A percentile compares a stretch with the other conserved stretches of the same genome.
Conservation (phyloP, 2,329 filamentous ascomycete genomes). For the Fusarium sp. region DNA sequence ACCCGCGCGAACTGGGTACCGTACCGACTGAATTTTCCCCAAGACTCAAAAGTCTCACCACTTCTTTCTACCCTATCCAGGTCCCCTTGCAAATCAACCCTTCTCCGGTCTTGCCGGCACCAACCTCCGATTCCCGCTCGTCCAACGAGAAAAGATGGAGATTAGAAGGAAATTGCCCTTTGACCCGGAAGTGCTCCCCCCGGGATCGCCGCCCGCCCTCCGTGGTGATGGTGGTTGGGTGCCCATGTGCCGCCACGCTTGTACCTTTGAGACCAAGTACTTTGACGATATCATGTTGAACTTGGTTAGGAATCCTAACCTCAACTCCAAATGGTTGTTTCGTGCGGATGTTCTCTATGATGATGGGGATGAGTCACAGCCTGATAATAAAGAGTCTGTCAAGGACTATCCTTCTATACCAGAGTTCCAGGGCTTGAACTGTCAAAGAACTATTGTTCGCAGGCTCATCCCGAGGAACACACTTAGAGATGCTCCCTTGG, state of each 20-base stretch:
- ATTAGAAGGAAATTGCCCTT: slow-evolving; percentile 42
- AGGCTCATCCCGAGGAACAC: slow-evolving; percentile 86
- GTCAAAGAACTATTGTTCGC: slow-evolving; percentile 77
- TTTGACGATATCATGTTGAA: slow-evolving; percentile 79
- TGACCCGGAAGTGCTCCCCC: slow-evolving; percentile 46
- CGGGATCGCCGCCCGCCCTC: slow-evolving; percentile 45
- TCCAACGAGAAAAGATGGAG: slow-evolving; percentile 29
- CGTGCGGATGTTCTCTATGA: slow-evolving; percentile 77
- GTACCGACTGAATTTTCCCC: not conserved
- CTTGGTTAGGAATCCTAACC: slow-evolving; percentile 81
- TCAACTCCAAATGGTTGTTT: slow-evolving; percentile 82
- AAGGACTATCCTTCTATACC: not conserved
- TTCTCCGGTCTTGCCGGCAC: slow-evolving; percentile 6
- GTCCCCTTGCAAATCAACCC: not conserved
- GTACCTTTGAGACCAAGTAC: slow-evolving; percentile 71
- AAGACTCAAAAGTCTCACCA: slow-evolving; percentile 14
- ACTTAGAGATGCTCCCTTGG: slow-evolving; percentile 77
- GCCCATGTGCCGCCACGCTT: slow-evolving; percentile 67
- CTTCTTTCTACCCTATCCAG: not conserved
- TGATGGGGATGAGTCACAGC: slow-evolving; percentile 39
- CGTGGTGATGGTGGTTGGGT: slow-evolving; percentile 57
- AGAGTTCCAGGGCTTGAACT: slow-evolving; percentile 45
- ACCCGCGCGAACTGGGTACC: not conserved
- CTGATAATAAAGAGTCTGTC: not conserved
- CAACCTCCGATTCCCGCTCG: slow-evolving; percentile 5